Evolutionary conservation across 495 filamentous ascomycete genomes (phyloP).

Genomic region (Penicillium macrosclerotiorum): DNA sequence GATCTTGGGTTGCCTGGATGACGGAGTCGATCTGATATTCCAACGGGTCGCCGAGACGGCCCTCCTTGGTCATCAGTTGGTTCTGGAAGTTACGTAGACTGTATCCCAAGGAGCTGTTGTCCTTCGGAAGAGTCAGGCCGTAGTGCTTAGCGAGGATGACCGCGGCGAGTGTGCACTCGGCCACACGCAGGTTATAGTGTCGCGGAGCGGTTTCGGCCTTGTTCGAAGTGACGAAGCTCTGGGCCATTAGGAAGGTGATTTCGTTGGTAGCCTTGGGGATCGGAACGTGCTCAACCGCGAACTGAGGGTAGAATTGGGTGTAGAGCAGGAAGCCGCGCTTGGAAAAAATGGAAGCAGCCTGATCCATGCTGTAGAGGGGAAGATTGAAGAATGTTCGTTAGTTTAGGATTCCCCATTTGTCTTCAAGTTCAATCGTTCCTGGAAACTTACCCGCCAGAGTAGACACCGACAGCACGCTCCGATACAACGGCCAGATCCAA

Average conservation of each 20-base stretch:
- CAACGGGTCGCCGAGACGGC: conserved; percentile 52
- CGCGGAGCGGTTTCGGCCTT: conserved; percentile 91
- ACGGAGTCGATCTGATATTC: conserved; percentile 68
- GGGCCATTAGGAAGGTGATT: conserved; percentile 88
- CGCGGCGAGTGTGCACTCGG: conserved; percentile 89
- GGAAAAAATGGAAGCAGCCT: conserved; percentile 94
- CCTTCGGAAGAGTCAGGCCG: conserved; percentile 65
- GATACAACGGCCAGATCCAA: conserved; percentile 90
- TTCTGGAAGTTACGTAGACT: conserved; percentile 85
- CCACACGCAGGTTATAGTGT: conserved; percentile 95
- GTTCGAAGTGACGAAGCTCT: conserved; percentile 88
- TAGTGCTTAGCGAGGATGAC: conserved; percentile 64
- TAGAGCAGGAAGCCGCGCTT: conserved; percentile 80
- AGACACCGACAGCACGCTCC: conserved; percentile 91
- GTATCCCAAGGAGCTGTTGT: conserved; percentile 79
- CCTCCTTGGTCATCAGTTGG: conserved; percentile 66
- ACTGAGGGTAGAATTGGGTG: conserved; percentile 82
- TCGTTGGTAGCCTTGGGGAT: conserved; percentile 82
- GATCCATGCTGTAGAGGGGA: conserved; percentile 67
- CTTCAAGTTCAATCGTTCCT: neutral
- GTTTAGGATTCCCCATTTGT: no score
- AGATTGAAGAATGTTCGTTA: neutral
- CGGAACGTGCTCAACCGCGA: conserved; percentile 71
- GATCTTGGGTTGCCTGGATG: conserved; percentile 59
- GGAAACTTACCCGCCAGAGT: conserved; percentile 77